Evolutionary conservation across 2,329 filamentous ascomycete species (phyloP), one percentile per base, ranked within the genome.

Genomic region (Mycosphaerella sp.): DNA sequence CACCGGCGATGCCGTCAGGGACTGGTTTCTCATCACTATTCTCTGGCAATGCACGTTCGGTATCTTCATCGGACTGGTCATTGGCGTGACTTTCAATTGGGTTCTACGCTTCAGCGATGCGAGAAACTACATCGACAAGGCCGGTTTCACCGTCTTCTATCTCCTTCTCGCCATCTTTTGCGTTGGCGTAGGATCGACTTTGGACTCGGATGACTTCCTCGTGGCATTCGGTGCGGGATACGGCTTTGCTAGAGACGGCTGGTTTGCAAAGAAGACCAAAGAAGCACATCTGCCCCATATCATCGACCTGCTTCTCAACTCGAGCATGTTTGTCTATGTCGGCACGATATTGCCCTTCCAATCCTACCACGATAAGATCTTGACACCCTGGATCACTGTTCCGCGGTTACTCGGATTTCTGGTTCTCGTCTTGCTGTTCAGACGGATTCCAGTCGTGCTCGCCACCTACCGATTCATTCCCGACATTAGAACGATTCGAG

Each of bases 161-260:
- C 70, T 81, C 10, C 73, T 81, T 0, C 70, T 79, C 0, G 78
- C 79, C 8, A 63, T 80, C 14, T 74, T 81, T 59, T 73, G 70
- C 17, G 69, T 80, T 14, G 78, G 78, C 2, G 64, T 80, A 0
- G 79, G 76, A 29, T 76, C 73, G 2, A 76, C 73, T 0, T 70
- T 81, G 0, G 78, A 78, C 6, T 69, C 73, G 1, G 79, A 81
- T 58, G 79, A 81, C 63, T 81, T 81, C 64, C 72, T 81, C 0
- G 76, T 80, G 3, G 74, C 78, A 0, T 81, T 81, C 55, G 74
- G 73, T n/a, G 78, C 78, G 0, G 79, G 79, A 5, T 73, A 78
- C 23, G 77, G 76, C 3, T 81, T 81, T 61, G 74, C 76, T 1
- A 74, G 77, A 51, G 76, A 78, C 55, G 78, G 78, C 36, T 80